Evolutionary conservation across 768 basidiomycete species (phyloP).

Genomic region (Lactarius sanguifluus): DNA sequence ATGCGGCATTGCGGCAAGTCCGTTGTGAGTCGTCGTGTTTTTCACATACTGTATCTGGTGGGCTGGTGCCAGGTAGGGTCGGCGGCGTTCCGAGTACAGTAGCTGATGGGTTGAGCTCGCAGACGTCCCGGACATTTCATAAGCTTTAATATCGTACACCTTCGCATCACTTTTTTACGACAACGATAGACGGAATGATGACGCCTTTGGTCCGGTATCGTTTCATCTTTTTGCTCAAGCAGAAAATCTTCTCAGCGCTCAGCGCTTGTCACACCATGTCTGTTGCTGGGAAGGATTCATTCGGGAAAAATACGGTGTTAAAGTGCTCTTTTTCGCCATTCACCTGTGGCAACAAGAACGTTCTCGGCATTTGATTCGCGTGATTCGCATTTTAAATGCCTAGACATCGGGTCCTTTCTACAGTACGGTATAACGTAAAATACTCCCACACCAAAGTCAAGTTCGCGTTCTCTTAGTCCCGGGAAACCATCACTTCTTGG

Average conservation of each 20-base stretch:
- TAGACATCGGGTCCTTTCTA: neutral
- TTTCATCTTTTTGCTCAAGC: neutral
- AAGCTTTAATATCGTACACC: neutral
- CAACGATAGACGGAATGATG: conserved; percentile 1
- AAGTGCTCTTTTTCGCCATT: neutral
- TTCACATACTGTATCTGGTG: neutral
- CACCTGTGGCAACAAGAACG: neutral
- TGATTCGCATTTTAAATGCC: neutral
- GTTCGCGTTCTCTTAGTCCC: neutral
- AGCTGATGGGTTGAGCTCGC: neutral
- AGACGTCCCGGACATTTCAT: neutral
- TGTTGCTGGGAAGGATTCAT: neutral
- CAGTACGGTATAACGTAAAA: neutral
- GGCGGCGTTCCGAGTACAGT: neutral
- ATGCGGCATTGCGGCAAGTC: neutral
- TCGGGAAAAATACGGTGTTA: conserved; percentile 5
- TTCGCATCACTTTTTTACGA: conserved; percentile 3
- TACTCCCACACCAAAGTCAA: neutral
- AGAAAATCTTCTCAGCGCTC: neutral
- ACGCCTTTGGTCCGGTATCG: neutral
- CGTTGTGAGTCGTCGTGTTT: neutral
- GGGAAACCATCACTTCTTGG: neutral
- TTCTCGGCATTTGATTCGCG: neutral
- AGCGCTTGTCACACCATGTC: neutral
- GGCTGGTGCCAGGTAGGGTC: neutral